Conservation (phyloP, 805 yeast species). For the Metschnikowia picachoensis region DNA sequence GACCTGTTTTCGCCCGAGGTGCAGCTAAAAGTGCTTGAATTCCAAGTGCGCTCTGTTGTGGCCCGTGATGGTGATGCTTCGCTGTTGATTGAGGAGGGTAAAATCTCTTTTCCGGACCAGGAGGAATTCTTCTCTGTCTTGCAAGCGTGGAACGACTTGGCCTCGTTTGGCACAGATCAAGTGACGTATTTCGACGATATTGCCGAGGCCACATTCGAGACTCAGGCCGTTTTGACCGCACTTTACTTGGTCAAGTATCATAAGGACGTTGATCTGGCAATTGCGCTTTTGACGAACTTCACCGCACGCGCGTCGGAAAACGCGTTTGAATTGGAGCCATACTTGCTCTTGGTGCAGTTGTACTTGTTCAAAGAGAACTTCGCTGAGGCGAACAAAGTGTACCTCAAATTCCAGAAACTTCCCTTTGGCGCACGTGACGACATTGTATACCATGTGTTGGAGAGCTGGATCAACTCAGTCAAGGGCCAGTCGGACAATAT, state of each 20-base stretch:
- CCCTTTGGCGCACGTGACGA: slow-evolving; percentile 51
- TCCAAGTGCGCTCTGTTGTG: slow-evolving; percentile 37
- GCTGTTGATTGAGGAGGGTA: slow-evolving; percentile 34
- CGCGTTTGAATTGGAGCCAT: slow-evolving; percentile 37
- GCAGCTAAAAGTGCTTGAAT: slow-evolving; percentile 38
- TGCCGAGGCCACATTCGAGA: slow-evolving; percentile 30
- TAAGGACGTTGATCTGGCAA: slow-evolving; percentile 37
- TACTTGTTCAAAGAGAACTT: slow-evolving; percentile 36
- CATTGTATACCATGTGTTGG: slow-evolving; percentile 71
- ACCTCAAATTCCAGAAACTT: slow-evolving; percentile 28
- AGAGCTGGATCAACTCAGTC: slow-evolving; percentile 55
- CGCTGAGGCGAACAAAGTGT: slow-evolving; percentile 31
- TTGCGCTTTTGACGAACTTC: slow-evolving; percentile 27
- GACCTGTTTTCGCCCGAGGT: slow-evolving; percentile 37
- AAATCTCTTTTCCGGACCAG: slow-evolving; percentile 27
- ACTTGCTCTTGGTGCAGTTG: slow-evolving; percentile 38
- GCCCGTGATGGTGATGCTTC: slow-evolving; percentile 39
- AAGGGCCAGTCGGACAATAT: slow-evolving; percentile 42
- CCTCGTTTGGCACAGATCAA: slow-evolving; percentile 41
- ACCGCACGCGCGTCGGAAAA: slow-evolving; percentile 17
- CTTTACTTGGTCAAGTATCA: slow-evolving; percentile 35
- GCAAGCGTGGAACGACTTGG: slow-evolving; percentile 42
- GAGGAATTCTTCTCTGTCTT: slow-evolving; percentile 35
- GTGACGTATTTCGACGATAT: slow-evolving; percentile 41
- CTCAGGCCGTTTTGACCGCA: slow-evolving; percentile 40